Conservation (phyloP, 257 asterid species). For the Solanum paucissectum region DNA sequence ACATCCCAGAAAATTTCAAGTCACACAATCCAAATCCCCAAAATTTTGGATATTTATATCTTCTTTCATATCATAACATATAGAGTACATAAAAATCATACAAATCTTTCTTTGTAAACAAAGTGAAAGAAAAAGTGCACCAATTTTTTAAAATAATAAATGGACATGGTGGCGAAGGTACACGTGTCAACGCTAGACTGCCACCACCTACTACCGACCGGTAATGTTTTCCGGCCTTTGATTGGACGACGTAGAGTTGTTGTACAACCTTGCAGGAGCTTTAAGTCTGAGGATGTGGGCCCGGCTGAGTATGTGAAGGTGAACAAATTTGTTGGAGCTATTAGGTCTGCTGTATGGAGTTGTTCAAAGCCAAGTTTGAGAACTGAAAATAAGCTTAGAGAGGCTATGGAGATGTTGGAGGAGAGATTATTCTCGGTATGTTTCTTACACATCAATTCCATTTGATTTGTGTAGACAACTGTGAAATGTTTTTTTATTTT, state of each 20-base stretch:
- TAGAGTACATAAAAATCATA: not conserved
- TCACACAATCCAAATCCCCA: not conserved
- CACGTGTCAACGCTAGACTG: slow-evolving; percentile 47
- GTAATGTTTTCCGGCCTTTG: slow-evolving; percentile 24
- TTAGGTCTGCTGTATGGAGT: slow-evolving; percentile 69
- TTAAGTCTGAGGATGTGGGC: slow-evolving; percentile 43
- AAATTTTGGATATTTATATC: not conserved
- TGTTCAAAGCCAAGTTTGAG: slow-evolving; percentile 78
- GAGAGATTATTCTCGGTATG: slow-evolving; percentile 57
- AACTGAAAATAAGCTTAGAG: slow-evolving; percentile 25
- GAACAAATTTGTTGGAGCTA: slow-evolving; percentile 25
- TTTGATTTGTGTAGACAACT: not conserved
- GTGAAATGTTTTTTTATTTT: not conserved
- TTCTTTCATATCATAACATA: not conserved
- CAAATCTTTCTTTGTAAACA: not conserved
- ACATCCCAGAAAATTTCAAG: not conserved
- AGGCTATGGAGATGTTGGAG: slow-evolving; percentile 69
- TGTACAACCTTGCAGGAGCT: slow-evolving; percentile 51
- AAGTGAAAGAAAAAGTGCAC: not conserved
- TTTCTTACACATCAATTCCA: not conserved
- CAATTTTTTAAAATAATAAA: not conserved
- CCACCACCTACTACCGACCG: slow-evolving; percentile 30
- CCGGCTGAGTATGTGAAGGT: slow-evolving; percentile 8
- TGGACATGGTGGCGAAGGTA: slow-evolving; percentile 55
- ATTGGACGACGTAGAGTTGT: slow-evolving; percentile 9